phyloP scores from a whole-genome alignment of 2,329 filamentous ascomycete genomes.

The Fusarium algeriense region DNA sequence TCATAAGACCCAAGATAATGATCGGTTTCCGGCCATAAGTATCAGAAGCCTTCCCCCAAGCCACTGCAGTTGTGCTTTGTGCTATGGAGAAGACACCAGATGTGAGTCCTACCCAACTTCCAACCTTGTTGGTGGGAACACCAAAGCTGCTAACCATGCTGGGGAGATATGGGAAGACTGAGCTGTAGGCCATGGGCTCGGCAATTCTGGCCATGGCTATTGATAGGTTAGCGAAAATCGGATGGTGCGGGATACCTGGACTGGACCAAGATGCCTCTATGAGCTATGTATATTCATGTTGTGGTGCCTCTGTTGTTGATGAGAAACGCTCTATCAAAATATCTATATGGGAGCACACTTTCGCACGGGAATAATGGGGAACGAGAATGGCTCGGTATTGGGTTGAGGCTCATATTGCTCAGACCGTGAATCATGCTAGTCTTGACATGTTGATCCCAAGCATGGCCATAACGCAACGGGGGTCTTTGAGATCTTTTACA shows the following conservation, averaged over 20 bases:
- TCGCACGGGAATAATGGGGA: background rate
- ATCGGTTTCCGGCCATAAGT: conserved; percentile 83
- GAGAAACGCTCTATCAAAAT: conserved; percentile 29
- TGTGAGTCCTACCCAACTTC: conserved; percentile 83
- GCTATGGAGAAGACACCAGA: conserved; percentile 78
- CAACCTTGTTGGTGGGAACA: conserved; percentile 76
- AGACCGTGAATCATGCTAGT: background rate
- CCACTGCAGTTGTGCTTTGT: conserved; percentile 78
- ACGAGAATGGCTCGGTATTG: background rate
- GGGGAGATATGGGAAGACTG: conserved; percentile 77
- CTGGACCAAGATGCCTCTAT: conserved; percentile 28
- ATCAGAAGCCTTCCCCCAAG: conserved; percentile 84
- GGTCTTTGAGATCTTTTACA: background rate
- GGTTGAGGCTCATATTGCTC: background rate
- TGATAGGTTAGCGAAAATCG: conserved; percentile 50
- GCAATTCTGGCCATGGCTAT: conserved; percentile 82
- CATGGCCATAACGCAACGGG: conserved; percentile 9
- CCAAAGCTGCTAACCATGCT: conserved; percentile 88
- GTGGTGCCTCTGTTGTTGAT: conserved; percentile 35
- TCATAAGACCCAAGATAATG: conserved; percentile 78
- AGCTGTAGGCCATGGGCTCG: conserved; percentile 79
- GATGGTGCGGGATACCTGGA: conserved; percentile 20
- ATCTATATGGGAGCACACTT: background rate
- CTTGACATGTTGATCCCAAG: background rate
- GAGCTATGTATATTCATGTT: background rate